phyloP scores from a whole-genome alignment of 345 rosid genomes.

The Pugionium dolabratum region DNA sequence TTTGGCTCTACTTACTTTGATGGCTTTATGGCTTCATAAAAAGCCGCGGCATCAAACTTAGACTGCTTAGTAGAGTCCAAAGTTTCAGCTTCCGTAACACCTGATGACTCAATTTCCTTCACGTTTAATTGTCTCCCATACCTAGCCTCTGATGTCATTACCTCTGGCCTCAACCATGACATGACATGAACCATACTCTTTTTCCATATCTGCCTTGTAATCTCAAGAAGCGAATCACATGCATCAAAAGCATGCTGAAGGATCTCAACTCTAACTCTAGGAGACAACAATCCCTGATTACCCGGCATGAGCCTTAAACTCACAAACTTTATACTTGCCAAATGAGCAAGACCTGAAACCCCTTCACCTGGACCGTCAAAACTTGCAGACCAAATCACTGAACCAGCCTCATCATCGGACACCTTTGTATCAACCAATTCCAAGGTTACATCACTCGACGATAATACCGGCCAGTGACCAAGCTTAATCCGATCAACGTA shows the following conservation, averaged over 20 bases:
- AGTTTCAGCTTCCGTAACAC: conserved; percentile 36
- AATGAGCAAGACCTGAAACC: conserved; percentile 77
- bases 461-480: conserved; percentile 84
- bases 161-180: conserved; percentile 95
- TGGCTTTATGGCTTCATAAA: conserved; percentile 96
- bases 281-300: conserved; percentile 47
- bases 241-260: conserved; percentile 67
- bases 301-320: conserved; percentile 63
- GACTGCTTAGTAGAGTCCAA: conserved; percentile 46
- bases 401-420: conserved; percentile 42
- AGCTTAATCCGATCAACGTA: conserved; percentile 70
- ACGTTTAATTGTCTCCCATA: conserved; percentile 50
- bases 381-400: conserved; percentile 61
- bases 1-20: conserved; percentile 62
- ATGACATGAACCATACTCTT: conserved; percentile 87
- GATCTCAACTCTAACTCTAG: conserved; percentile 80
- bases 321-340: conserved; percentile 62
- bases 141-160: conserved; percentile 72
- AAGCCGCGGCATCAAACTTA: conserved; percentile 67
- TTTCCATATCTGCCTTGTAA: conserved; percentile 73
- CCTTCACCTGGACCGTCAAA: conserved; percentile 90
- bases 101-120: conserved; percentile 37
- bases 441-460: conserved; percentile 56
- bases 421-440: conserved; percentile 54
- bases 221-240: conserved; percentile 73